A percentile compares a stretch with the other conserved stretches of the same genome.
Evolutionary conservation across 2,329 filamentous ascomycete genomes (phyloP).

Genomic region (Clarireedia monteithiana): DNA sequence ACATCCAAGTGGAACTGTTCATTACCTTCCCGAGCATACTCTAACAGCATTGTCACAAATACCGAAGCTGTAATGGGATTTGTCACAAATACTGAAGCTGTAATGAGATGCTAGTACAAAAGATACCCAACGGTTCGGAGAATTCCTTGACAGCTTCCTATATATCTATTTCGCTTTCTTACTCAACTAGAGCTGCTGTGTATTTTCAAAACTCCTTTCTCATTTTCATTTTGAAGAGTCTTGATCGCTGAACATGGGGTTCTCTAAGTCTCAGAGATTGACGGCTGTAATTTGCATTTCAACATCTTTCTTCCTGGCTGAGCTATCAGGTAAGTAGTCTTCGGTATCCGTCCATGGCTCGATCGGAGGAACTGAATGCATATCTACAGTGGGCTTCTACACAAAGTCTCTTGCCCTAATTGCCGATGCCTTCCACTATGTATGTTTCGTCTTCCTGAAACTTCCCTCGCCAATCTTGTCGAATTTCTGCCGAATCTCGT

Average conservation of each 20-base stretch:
- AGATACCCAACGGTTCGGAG: slow-evolving; percentile 3
- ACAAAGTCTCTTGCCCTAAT: slow-evolving; percentile 65
- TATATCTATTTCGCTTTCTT: slow-evolving; percentile 7
- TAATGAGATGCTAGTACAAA: not conserved
- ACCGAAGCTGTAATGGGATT: not conserved
- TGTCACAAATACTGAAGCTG: not conserved
- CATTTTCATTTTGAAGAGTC: not conserved
- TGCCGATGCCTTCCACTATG: slow-evolving; percentile 74
- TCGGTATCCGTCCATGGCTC: not conserved
- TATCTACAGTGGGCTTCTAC: slow-evolving; percentile 51
- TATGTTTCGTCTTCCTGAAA: slow-evolving; percentile 31
- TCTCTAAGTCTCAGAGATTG: slow-evolving; percentile 18
- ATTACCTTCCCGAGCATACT: not conserved
- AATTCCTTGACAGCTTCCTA: slow-evolving; percentile 6
- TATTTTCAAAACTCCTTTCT: not conserved
- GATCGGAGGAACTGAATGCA: not conserved
- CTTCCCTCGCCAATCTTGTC: not conserved
- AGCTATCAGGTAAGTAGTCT: slow-evolving; percentile 34
- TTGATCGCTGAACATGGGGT: slow-evolving; percentile 1
- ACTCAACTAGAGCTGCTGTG: slow-evolving; percentile 3
- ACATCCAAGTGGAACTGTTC: slow-evolving; percentile 2
- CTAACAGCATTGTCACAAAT: not conserved
- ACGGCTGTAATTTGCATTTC: slow-evolving; percentile 37
- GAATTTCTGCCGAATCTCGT: not conserved
- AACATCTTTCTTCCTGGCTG: slow-evolving; percentile 37